phyloP scores from a whole-genome alignment of 352 stramenopile species.

The Pythium monospermum region DNA sequence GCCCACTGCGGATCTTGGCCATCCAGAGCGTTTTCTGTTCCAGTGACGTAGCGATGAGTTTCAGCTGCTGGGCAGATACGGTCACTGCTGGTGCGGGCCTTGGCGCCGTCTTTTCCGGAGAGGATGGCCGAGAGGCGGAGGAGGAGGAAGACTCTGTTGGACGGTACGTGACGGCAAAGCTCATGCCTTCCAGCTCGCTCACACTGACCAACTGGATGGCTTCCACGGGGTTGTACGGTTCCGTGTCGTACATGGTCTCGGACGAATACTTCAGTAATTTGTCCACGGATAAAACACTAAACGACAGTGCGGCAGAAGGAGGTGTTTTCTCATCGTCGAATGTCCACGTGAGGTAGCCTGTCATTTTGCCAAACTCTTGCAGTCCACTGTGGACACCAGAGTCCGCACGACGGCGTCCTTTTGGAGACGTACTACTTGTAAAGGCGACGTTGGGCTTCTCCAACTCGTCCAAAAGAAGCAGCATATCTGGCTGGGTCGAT shows the following conservation, averaged over 20 bases:
- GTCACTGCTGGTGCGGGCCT: too few relatives aligned
- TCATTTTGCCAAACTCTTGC: conserved; percentile 38
- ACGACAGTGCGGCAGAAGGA: conserved; percentile 12
- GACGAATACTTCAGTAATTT: conserved; percentile 46
- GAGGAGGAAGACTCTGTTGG: too few relatives aligned
- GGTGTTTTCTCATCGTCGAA: background rate
- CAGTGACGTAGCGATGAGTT: conserved; percentile 30
- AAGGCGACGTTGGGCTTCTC: too few relatives aligned
- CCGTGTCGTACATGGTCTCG: conserved; percentile 34
- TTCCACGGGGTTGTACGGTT: conserved; percentile 29
- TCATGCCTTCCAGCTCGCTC: background rate
- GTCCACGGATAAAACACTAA: conserved; percentile 45
- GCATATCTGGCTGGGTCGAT: conserved; percentile 26
- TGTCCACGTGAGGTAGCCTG: conserved; percentile 35
- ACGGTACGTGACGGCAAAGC: conserved; percentile 7
- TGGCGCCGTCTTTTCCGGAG: too few relatives aligned
- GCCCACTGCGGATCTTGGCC: conserved; percentile 38
- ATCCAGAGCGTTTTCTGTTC: conserved; percentile 57
- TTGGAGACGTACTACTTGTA: too few relatives aligned
- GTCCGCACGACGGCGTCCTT: conserved; percentile 17
- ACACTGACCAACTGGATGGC: conserved; percentile 31
- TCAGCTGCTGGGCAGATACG: conserved; percentile 4
- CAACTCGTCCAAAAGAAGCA: conserved; percentile 24
- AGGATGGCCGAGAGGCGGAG: too few relatives aligned
- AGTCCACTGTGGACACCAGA: conserved; percentile 32